Evolutionary conservation across 2,329 filamentous ascomycete genomes (phyloP), one percentile per base, ranked within the genome.

Genomic region (Exophiala spinifera): DNA sequence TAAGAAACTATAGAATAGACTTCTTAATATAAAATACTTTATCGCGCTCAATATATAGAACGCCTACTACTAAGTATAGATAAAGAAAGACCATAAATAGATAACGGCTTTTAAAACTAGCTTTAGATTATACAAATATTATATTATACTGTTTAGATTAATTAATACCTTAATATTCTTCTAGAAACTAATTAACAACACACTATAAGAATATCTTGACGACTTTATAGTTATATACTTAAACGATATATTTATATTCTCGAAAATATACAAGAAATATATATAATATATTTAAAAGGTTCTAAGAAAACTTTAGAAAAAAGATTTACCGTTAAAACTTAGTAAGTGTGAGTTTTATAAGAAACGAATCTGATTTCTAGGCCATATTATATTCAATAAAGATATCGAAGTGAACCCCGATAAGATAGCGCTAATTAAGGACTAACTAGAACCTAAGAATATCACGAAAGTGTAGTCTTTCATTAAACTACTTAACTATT

Each of bases 331-430:
- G 3, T 4, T 64, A 13, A 55, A 61, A 11, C 59, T 59, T 21
- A 51, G 64, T 2, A 72, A 72, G 58, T 69, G 55, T 58, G 44
- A 65, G 40, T 71, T 70, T 56, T 54, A 66, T 53, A 57, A 55
- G 31, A 55, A 65, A 25, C 34, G 63, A 56, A 58, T 66, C 21
- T 53, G 65, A 19, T 72, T 66, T 54, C 55, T 72, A 33, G 57
- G 65, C 28, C 69, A 64, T 56, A 65, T 65, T 46, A 65, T 72
- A 31, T 49, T 44, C 19, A 50, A 43, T 13, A 43, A 60, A 36
- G 51, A 64, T 50, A 58, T 72, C 15, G 25, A 42, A 19, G 67
- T 70, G 46, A 51, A 69, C 46, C 53, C 42, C 43, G 49, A 52
- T 1, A 68, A 69, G 44, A 61, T 67, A 13, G 49, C 52, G 37